Evolutionary conservation across 73 alveolate genomes (phyloP).

Genomic region (Chromera velia): DNA sequence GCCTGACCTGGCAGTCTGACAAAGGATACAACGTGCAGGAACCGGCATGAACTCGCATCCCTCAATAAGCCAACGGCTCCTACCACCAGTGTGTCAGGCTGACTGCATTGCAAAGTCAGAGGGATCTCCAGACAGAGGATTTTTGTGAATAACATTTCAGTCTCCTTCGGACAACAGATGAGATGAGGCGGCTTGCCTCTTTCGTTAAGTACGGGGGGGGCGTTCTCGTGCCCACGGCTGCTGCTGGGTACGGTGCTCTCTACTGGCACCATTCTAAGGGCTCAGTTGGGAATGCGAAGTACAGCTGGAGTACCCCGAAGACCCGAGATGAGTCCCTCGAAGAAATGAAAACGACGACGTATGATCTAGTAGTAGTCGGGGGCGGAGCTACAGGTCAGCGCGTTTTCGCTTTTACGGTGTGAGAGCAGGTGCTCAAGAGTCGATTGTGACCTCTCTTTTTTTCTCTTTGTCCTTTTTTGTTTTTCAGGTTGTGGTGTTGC

Average conservation of each 20-base stretch:
- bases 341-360: constrained; percentile 17
- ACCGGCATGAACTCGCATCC: too few relatives aligned
- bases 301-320: neutral
- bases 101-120: too few relatives aligned
- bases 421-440: neutral
- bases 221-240: too few relatives aligned
- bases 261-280: neutral
- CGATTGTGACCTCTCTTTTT: neutral
- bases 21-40: too few relatives aligned
- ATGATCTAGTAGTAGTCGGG: constrained; percentile 55
- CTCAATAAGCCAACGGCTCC: too few relatives aligned
- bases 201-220: too few relatives aligned
- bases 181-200: too few relatives aligned
- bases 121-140: too few relatives aligned
- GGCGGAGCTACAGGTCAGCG: constrained; percentile 58
- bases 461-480: neutral
- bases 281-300: neutral
- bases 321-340: constrained; percentile 23
- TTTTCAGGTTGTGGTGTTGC: constrained; percentile 69
- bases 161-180: too few relatives aligned
- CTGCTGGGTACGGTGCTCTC: neutral
- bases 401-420: neutral
- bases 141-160: too few relatives aligned
- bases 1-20: too few relatives aligned
- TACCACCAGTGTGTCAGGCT: too few relatives aligned